These are phyloP conservation scores for Hirsutella minnesotensis DNA, from an alignment of 2,329 filamentous ascomycete species.

Conservation along the genomic window DNA sequence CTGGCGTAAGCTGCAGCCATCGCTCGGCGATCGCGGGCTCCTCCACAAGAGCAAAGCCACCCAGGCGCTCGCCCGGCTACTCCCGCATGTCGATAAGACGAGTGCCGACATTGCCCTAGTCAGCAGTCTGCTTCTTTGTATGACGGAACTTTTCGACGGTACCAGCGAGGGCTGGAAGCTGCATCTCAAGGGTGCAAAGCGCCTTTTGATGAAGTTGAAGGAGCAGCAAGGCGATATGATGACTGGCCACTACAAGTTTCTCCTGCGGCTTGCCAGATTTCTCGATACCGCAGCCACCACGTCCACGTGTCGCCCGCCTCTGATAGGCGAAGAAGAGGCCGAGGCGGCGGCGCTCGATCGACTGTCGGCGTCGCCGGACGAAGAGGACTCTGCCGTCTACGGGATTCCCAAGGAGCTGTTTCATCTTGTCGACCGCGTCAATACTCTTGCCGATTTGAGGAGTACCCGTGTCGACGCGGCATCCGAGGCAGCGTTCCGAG, in stretches of 20 bases:
- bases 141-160: constrained; percentile 30
- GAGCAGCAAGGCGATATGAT: constrained; percentile 17
- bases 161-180: constrained; percentile 28
- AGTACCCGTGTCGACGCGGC: constrained; percentile 16
- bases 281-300: constrained; percentile 22
- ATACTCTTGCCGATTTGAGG: constrained; percentile 19
- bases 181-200: constrained; percentile 28
- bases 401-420: constrained; percentile 23
- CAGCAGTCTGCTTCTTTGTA: constrained; percentile 26
- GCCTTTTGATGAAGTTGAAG: constrained; percentile 20
- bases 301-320: constrained; percentile 20
- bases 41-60: constrained; percentile 20
- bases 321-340: constrained; percentile 19
- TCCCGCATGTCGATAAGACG: constrained; percentile 20
- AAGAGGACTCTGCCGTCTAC: constrained; percentile 21
- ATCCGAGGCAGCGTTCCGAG: constrained; percentile 18
- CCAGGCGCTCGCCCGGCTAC: constrained; percentile 16
- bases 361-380: constrained; percentile 13
- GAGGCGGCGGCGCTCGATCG: constrained; percentile 15
- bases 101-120: constrained; percentile 23
- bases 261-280: constrained; percentile 18
- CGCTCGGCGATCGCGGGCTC: constrained; percentile 16
- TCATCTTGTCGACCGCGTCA: constrained; percentile 20
- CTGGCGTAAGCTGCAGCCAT: constrained; percentile 21
- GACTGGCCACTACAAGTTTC: constrained; percentile 27